These are phyloP conservation scores for Symbiodinium pilosum DNA, from an alignment of 73 alveolate genomes.

Conservation along the genomic window DNA sequence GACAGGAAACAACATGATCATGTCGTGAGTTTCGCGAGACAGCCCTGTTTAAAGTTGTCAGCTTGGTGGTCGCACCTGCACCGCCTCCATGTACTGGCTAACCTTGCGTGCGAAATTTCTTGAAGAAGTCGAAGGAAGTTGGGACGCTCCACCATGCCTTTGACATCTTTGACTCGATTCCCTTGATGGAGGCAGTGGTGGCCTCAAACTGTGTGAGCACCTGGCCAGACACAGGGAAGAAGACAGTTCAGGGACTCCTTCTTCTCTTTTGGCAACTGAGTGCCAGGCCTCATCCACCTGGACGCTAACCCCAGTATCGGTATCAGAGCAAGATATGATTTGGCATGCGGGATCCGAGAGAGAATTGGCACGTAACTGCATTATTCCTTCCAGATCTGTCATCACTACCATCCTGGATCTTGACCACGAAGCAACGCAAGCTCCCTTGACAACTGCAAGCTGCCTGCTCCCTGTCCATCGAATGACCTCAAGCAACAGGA, in stretches of 20 bases:
- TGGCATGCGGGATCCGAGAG: too few relatives aligned
- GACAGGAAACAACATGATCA: not conserved
- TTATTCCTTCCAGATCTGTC: too few relatives aligned
- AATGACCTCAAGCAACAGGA: not conserved
- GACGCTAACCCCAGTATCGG: not conserved
- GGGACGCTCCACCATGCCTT: not conserved
- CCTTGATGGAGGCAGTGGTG: constrained; percentile 63
- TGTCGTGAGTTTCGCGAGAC: not conserved
- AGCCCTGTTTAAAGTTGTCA: not conserved
- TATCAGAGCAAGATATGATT: not conserved
- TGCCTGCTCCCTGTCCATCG: constrained; percentile 21
- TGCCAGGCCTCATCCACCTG: constrained; percentile 7
- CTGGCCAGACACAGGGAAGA: too few relatives aligned
- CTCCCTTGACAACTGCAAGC: not conserved
- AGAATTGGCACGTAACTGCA: too few relatives aligned
- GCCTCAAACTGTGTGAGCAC: constrained; percentile 83
- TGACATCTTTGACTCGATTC: constrained; percentile 67
- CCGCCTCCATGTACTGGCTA: constrained; percentile 73
- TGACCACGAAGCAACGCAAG: too few relatives aligned
- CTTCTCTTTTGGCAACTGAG: too few relatives aligned
- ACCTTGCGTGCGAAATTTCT: not conserved
- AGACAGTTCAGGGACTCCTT: too few relatives aligned
- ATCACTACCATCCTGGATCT: too few relatives aligned
- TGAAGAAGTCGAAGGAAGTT: not conserved
- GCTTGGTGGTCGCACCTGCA: constrained; percentile 19